phyloP scores from a whole-genome alignment of 106 monocot species.

The Alisma plantagoaquatica region DNA sequence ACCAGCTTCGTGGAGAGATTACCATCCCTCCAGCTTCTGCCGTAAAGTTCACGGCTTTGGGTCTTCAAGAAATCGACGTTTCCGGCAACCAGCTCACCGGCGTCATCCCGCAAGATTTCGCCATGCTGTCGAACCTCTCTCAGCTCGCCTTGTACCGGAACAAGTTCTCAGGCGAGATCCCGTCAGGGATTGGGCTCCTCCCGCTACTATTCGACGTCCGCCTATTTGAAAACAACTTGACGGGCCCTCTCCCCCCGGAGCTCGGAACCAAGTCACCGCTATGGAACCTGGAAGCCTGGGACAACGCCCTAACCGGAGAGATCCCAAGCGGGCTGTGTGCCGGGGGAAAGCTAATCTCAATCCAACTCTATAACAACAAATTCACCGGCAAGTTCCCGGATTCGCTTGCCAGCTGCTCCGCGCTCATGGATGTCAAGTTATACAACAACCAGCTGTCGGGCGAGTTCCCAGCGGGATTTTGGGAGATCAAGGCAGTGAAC shows the following conservation, averaged over 20 bases:
- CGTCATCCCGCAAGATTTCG: conserved; percentile 16
- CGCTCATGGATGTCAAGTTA: conserved; percentile 25
- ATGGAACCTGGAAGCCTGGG: conserved; percentile 32
- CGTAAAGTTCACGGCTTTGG: conserved; percentile 3
- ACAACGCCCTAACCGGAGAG: conserved; percentile 42
- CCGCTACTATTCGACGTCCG: conserved; percentile 8
- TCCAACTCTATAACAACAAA: conserved; percentile 37
- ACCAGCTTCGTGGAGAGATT: conserved; percentile 8
- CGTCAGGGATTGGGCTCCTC: conserved; percentile 8
- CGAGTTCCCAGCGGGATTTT: conserved; percentile 33
- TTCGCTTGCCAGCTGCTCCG: conserved; percentile 28
- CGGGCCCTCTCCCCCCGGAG: conserved; percentile 20
- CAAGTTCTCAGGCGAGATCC: conserved; percentile 22
- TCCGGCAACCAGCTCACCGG: conserved; percentile 19
- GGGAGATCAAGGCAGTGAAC: conserved; percentile 35
- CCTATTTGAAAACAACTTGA: conserved; percentile 19
- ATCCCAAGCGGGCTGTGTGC: conserved; percentile 41
- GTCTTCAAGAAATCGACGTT: conserved; percentile 13
- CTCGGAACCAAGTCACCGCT: conserved; percentile 22
- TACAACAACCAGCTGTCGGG: conserved; percentile 46
- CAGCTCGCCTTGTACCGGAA: conserved; percentile 16
- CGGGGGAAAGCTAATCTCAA: conserved; percentile 2
- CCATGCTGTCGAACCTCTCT: conserved; percentile 3
- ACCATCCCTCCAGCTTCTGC: too few species aligned
- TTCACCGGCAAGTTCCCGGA: conserved; percentile 39